Base-by-base conservation (phyloP, 495 filamentous ascomycete genomes). In the Pyronema omphalodes region DNA sequence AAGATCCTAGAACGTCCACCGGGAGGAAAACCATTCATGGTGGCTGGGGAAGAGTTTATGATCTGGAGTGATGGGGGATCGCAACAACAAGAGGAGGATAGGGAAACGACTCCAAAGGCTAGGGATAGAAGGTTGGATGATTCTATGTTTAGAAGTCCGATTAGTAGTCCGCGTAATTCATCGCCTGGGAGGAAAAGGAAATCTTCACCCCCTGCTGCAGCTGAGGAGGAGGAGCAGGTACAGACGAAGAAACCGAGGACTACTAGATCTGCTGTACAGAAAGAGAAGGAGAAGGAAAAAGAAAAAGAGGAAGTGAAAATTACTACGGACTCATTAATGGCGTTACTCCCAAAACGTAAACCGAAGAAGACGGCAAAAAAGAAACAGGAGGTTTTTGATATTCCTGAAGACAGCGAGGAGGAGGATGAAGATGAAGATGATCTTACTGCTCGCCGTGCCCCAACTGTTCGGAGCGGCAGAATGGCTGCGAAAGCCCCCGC, bases 281-380 rank as follows among this genome's bases (percentile, higher is more conserved):
- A 51, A 19, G 57, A 36, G 12, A 44, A 11, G 29, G 50, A 4
- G 19, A 19, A 18, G 46, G 73, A 71, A 56, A 62, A 69, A 53
- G 67, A 63, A 5, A 60, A 23, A 11, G 73, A 71, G 57, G 62
- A 69, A 53, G 67, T 63, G 46, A 59, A 9, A 67, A 66, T 56
- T 65, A 65, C 23, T 56, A 67, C 62, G 0, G 56, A 40, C 3
- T 46, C 48, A 0, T 29, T 64, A 15, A 45, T 57, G 9, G 55
- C 44, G 12, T 50, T 64, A 15, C 58, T 64, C 0, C 61, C 61
- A 17, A 33, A 52, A 6, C 55, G 55, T 5, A 65, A 59, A 36
- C 57, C 49, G 17, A 55, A 18, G 3, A 50, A 52, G 0, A 62
- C 57, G 9, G 23, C 44, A 14, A 34, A 51, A 12, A 34, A 51